Evolutionary conservation across 306 rosid genomes (phyloP).

Genomic region (Luffa acutangula): DNA sequence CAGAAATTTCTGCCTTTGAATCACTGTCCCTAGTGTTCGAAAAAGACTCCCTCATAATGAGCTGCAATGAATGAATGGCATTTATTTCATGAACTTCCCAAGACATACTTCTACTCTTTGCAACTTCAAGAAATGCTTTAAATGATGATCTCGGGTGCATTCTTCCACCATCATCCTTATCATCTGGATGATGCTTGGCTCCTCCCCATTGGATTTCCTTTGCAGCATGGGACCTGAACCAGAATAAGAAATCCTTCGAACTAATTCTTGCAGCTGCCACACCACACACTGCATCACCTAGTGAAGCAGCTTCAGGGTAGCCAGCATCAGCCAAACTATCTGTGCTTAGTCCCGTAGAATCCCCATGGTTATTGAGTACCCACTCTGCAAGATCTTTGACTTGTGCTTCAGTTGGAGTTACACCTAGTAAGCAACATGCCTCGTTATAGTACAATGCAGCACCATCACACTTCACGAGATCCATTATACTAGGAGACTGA

Average conservation of each 20-base stretch:
- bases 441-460: constrained; percentile 62
- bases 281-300: constrained; percentile 72
- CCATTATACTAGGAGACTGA: constrained; percentile 68
- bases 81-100: constrained; percentile 77
- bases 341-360: constrained; percentile 68
- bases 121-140: constrained; percentile 66
- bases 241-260: constrained; percentile 60
- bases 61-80: constrained; percentile 68
- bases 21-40: constrained; percentile 22
- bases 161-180: constrained; percentile 54
- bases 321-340: constrained; percentile 72
- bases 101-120: constrained; percentile 58
- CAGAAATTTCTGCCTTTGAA: constrained; percentile 18
- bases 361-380: constrained; percentile 47
- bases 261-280: constrained; percentile 56
- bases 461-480: constrained; percentile 78
- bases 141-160: constrained; percentile 77
- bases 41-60: constrained; percentile 60
- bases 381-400: constrained; percentile 63
- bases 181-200: constrained; percentile 72
- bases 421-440: constrained; percentile 57
- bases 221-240: constrained; percentile 74
- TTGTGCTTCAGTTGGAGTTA: constrained; percentile 72
- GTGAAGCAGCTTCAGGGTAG: constrained; percentile 56
- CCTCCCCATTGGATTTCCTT: constrained; percentile 78